Conservation (phyloP, 2,329 filamentous ascomycete genomes). For the Curvularia lunata region DNA sequence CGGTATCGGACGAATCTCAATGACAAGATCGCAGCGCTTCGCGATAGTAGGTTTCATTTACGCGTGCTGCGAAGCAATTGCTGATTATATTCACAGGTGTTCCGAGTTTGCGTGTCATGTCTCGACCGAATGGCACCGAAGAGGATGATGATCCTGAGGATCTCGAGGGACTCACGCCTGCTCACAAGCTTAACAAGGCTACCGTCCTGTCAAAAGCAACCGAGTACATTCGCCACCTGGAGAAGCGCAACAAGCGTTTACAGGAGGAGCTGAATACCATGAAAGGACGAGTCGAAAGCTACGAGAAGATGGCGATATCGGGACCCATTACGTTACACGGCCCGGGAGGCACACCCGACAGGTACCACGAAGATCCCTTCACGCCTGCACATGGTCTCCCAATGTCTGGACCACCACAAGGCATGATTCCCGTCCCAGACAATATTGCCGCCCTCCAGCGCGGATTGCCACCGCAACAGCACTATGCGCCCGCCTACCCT, state of each 20-base stretch:
- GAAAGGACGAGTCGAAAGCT: slow-evolving; percentile 71
- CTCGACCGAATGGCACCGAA: slow-evolving; percentile 63
- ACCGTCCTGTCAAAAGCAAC: slow-evolving; percentile 94
- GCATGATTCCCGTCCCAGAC: slow-evolving; percentile 53
- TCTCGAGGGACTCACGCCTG: slow-evolving; percentile 70
- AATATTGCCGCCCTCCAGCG: slow-evolving; percentile 51
- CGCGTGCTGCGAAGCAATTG: neutral
- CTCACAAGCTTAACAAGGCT: slow-evolving; percentile 97
- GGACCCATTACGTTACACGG: slow-evolving; percentile 49
- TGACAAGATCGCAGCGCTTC: slow-evolving; percentile 91
- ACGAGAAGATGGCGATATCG: slow-evolving; percentile 74
- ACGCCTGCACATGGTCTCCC: slow-evolving; percentile 31
- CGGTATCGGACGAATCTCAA: slow-evolving; percentile 95
- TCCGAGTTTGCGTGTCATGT: slow-evolving; percentile 84
- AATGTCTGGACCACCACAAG: slow-evolving; percentile 45
- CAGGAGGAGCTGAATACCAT: slow-evolving; percentile 80
- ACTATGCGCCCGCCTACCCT: slow-evolving; percentile 49
- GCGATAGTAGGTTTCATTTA: slow-evolving; percentile 66
- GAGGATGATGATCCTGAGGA: slow-evolving; percentile 84
- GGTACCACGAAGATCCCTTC: slow-evolving; percentile 50
- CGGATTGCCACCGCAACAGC: slow-evolving; percentile 44
- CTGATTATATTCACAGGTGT: slow-evolving; percentile 55
- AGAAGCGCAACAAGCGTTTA: slow-evolving; percentile 85
- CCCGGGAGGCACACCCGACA: slow-evolving; percentile 44
- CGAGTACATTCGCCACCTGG: slow-evolving; percentile 92